Percentiles rank a stretch among this genome's conserved stretches.
phyloP scores from a whole-genome alignment of 2,329 filamentous ascomycete species.

The Talaromyces sp. region DNA sequence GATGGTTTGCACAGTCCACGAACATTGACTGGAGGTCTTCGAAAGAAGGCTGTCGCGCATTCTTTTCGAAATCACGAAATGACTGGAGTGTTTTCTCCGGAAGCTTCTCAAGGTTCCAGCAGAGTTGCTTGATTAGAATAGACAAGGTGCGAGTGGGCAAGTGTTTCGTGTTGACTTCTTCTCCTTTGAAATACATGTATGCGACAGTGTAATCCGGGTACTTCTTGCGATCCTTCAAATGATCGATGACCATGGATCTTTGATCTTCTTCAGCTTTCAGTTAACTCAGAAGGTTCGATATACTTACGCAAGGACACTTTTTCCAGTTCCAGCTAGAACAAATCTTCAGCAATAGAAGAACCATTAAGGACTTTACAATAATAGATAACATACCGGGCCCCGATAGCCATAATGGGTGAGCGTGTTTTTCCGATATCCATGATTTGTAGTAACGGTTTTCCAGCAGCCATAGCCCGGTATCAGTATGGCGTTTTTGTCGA shows the following conservation, averaged over 20 bases:
- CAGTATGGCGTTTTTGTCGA: not conserved
- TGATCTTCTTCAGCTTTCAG: not conserved
- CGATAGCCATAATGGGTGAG: not conserved
- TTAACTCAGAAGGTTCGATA: not conserved
- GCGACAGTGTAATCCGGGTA: not conserved
- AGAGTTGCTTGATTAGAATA: conserved; percentile 10
- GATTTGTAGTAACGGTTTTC: not conserved
- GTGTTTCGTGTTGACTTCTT: not conserved
- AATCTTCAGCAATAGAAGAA: not conserved
- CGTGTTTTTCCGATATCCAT: not conserved
- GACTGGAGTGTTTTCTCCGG: not conserved
- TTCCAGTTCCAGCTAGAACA: conserved; percentile 8
- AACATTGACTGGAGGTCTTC: conserved; percentile 4
- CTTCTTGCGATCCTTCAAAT: not conserved
- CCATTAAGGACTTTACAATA: not conserved
- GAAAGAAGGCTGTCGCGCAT: conserved; percentile 3
- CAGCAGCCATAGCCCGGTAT: conserved; percentile 5
- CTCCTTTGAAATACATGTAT: conserved; percentile 9
- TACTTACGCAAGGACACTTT: conserved; percentile 10
- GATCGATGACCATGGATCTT: conserved; percentile 10
- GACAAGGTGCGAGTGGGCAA: conserved; percentile 2
- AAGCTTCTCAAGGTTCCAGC: conserved; percentile 2
- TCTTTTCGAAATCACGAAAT: not conserved
- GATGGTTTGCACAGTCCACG: conserved; percentile 1
- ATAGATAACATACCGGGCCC: conserved; percentile 3